Evolutionary conservation across 345 rosid species (phyloP).

Genomic region (Citrus inodora): DNA sequence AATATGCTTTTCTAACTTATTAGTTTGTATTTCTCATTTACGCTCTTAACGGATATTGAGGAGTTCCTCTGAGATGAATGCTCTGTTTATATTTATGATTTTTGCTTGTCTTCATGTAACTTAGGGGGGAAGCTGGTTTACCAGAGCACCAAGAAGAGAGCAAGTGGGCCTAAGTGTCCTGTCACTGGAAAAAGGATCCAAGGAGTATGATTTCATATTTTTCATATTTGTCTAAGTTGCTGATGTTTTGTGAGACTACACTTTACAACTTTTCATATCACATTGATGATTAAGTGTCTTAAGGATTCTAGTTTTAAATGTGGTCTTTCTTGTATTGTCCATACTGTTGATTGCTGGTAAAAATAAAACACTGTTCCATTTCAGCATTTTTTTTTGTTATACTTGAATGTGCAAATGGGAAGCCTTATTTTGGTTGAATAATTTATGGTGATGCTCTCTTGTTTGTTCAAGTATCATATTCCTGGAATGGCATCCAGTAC

Average conservation of each 20-base stretch:
- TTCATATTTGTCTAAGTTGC: background rate
- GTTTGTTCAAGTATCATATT: background rate
- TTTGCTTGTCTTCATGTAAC: background rate
- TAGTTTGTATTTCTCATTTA: no score
- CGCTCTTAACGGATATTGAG: no score
- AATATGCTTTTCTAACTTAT: no score
- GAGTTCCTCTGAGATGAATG: no score
- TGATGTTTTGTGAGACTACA: background rate
- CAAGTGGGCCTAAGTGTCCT: constrained; percentile 42
- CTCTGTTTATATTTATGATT: background rate
- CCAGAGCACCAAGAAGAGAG: constrained; percentile 41
- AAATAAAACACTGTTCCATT: background rate
- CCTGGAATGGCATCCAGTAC: background rate
- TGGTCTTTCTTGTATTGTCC: background rate
- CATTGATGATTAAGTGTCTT: background rate
- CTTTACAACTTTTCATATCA: background rate
- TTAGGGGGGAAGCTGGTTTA: constrained; percentile 42
- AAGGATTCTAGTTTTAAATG: background rate
- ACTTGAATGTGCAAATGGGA: background rate
- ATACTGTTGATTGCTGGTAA: background rate
- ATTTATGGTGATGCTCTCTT: background rate
- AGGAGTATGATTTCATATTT: constrained; percentile 21
- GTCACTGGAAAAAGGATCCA: constrained; percentile 46
- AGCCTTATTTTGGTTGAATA: background rate
- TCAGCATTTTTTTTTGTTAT: background rate